Base-by-base conservation (phyloP, 129 eudicot genomes). In the Flaveria robusta region DNA sequence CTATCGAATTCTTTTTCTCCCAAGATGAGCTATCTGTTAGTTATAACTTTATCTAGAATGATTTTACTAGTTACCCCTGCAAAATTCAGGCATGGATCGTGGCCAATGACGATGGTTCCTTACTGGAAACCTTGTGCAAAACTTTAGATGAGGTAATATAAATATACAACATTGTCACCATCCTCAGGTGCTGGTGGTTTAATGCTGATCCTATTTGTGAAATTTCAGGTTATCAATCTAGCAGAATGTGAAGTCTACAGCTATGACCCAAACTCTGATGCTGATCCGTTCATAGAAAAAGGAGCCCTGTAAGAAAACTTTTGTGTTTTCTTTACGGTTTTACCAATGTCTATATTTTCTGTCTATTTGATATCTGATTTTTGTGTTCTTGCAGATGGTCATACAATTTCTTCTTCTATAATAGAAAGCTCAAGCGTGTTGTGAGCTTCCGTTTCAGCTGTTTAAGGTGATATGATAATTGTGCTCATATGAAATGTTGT, bases 391-490 rank as follows among this genome's bases (percentile, higher is more conserved):
- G 14, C 83, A 92, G 98, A 70, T 92, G 98, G 98, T 87, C 96
- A 1, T 90, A 81, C 85, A 90, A 83, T 66, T 88, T 93, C 86
- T 90, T 93, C 87, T 93, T 93, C 84, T 93, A 93, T 83, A 93
- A 93, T 76, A 77, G 94, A 74, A 93, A 90, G 54, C 89, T 90
- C 19, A 93, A 90, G 80, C 97, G 97, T 10, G 96, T 93, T 10
- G 96, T 88, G 55, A 86, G 98, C 87, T 88, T 90, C 76, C 90
- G 88, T 47, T 93, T 90, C 75, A 86, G 92, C 87, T 90, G 98
- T 70, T 50, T 85, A 79, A 93, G 98, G 92, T 90, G 49, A 64
- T 15, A 1, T 43, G 2, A 9, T 43, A 43, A 43, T 3, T 11
- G 14, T 47, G 52, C n/a, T 47, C 14, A 3, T 47, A 47, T 11